Evolutionary conservation across 192 early-diverging fungal species (phyloP).

Genomic region (Allomyces javanicus): DNA sequence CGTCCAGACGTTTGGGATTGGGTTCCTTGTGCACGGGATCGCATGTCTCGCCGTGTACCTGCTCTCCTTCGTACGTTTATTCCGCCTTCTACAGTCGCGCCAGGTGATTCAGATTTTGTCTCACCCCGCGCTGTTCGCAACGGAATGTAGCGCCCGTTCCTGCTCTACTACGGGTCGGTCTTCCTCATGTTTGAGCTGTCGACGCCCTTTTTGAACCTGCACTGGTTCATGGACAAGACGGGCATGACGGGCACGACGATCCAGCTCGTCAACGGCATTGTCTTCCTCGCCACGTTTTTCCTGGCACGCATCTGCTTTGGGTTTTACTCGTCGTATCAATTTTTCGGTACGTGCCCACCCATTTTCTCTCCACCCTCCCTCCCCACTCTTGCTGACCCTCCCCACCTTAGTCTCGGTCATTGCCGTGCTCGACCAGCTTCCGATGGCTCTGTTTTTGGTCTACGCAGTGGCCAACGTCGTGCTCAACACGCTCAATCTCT

Average conservation of each 20-base stretch:
- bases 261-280: constrained; percentile 68
- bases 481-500: constrained; percentile 42
- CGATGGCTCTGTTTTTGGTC: constrained; percentile 18
- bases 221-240: constrained; percentile 84
- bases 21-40: constrained; percentile 65
- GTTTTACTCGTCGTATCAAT: constrained; percentile 42
- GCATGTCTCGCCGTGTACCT: constrained; percentile 55
- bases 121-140: not conserved
- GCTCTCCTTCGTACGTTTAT: constrained; percentile 41
- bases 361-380: constrained; percentile 1
- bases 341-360: constrained; percentile 27
- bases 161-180: constrained; percentile 67
- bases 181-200: constrained; percentile 83
- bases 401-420: constrained; percentile 6
- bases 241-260: constrained; percentile 54
- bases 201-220: constrained; percentile 75
- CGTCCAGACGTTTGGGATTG: constrained; percentile 45
- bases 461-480: constrained; percentile 36
- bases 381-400: not conserved
- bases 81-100: not conserved
- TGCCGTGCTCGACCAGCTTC: constrained; percentile 13
- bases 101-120: not conserved
- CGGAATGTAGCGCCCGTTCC: constrained; percentile 43
- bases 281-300: constrained; percentile 57
- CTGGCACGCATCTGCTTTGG: constrained; percentile 56